Conservation (phyloP, 148 eudicot species). For the Rhododendron molle region DNA sequence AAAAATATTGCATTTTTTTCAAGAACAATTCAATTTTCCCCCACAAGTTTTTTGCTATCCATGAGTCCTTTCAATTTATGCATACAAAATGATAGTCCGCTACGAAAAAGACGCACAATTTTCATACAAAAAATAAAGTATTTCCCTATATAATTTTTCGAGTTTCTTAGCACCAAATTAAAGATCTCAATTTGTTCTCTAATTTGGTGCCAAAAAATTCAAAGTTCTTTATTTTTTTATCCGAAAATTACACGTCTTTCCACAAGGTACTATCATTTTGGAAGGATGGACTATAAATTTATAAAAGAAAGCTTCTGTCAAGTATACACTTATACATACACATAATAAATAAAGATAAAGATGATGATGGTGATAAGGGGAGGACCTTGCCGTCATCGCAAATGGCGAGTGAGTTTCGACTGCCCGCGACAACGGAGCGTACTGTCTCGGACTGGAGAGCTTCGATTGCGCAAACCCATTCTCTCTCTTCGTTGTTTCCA, state of each 20-base stretch:
- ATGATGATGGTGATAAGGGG: not conserved
- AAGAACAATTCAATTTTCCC: not conserved
- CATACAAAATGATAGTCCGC: too few species aligned
- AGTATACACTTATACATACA: not conserved
- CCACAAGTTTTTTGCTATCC: not conserved
- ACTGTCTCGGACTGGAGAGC: constrained; percentile 42
- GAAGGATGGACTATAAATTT: too few species aligned
- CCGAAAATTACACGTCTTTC: too few species aligned
- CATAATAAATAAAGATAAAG: not conserved
- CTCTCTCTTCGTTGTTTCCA: constrained; percentile 79
- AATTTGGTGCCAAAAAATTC: too few species aligned
- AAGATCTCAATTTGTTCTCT: too few species aligned
- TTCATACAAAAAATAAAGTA: too few species aligned
- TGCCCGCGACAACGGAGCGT: constrained; percentile 82
- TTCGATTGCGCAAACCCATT: constrained; percentile 60
- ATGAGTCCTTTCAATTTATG: not conserved
- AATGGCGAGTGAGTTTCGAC: constrained; percentile 96
- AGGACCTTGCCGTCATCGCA: constrained; percentile 82
- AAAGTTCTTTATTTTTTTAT: too few species aligned
- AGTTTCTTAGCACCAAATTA: too few species aligned
- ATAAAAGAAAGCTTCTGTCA: too few species aligned
- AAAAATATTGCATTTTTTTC: not conserved
- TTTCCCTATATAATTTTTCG: too few species aligned
- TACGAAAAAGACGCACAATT: too few species aligned
- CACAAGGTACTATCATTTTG: too few species aligned